Percentiles rank a stretch among this genome's conserved stretches.
Evolutionary conservation across 768 basidiomycete genomes (phyloP).

Genomic region (Neoboletus subvelutipes): DNA sequence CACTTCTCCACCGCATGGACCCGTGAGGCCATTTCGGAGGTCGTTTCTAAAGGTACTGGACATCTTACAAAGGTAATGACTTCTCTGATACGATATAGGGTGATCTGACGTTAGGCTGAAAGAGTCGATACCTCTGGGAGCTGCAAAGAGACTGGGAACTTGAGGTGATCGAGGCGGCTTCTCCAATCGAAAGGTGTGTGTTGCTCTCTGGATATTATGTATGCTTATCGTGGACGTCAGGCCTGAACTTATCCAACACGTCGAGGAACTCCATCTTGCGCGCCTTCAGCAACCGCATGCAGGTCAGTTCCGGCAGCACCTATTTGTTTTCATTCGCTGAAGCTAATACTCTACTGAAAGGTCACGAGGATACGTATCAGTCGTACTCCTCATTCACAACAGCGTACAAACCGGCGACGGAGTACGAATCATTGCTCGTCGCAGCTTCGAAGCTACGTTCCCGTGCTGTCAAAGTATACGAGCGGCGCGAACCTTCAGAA

Average conservation of each 20-base stretch:
- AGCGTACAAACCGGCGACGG: conserved; percentile 62
- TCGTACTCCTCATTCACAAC: conserved; percentile 90
- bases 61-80: conserved; percentile 63
- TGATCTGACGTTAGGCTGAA: conserved; percentile 15
- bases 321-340: neutral
- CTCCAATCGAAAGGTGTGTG: conserved; percentile 47
- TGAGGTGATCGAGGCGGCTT: conserved; percentile 52
- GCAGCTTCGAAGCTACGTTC: conserved; percentile 72
- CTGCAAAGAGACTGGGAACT: conserved; percentile 73
- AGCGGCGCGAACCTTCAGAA: conserved; percentile 65
- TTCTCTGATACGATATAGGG: conserved; percentile 7
- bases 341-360: conserved; percentile 39
- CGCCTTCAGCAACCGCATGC: conserved; percentile 78
- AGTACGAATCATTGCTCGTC: conserved; percentile 78
- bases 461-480: conserved; percentile 57
- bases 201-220: neutral
- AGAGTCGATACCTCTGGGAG: conserved; percentile 78
- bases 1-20: conserved; percentile 66
- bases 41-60: conserved; percentile 53
- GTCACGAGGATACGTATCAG: conserved; percentile 77
- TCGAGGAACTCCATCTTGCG: conserved; percentile 59
- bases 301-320: conserved; percentile 41
- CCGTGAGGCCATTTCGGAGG: conserved; percentile 48
- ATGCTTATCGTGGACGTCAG: conserved; percentile 30
- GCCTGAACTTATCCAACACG: conserved; percentile 41